Evolutionary conservation across 257 asterid species (phyloP).

Genomic region (Solanum ossicruentum): DNA sequence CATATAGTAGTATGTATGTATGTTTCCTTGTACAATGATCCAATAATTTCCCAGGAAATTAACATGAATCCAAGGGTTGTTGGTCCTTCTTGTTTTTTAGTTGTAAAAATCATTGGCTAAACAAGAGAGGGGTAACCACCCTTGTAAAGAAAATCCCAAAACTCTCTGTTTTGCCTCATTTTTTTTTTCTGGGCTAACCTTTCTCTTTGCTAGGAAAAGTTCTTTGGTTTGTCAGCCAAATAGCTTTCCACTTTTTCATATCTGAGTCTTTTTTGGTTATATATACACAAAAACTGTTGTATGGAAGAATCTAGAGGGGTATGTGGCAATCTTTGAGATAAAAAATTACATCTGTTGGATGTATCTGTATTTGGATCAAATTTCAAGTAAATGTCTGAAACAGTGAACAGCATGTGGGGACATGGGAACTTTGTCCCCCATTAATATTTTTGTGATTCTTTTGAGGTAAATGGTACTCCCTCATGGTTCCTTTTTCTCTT

Average conservation of each 20-base stretch:
- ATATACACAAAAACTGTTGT: background rate
- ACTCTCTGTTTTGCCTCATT: background rate
- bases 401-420: background rate
- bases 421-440: background rate
- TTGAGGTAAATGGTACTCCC: background rate
- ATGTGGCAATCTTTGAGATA: background rate
- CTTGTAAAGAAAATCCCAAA: conserved; percentile 1
- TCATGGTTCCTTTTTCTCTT: too few species aligned
- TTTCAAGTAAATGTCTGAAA: background rate
- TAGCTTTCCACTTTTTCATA: background rate
- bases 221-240: too few species aligned
- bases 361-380: background rate
- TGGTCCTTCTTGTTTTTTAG: background rate
- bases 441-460: background rate
- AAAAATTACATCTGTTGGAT: background rate
- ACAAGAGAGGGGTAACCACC: conserved; percentile 51
- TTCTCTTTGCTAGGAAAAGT: background rate
- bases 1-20: background rate
- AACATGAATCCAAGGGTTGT: background rate
- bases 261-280: background rate
- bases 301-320: background rate
- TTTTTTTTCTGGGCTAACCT: background rate
- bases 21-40: background rate
- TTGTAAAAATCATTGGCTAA: conserved; percentile 1
- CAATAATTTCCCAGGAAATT: background rate